These are phyloP conservation scores for Fusarium sterilihyphosum DNA, from an alignment of 2,329 filamentous ascomycete species.

Conservation along the genomic window DNA sequence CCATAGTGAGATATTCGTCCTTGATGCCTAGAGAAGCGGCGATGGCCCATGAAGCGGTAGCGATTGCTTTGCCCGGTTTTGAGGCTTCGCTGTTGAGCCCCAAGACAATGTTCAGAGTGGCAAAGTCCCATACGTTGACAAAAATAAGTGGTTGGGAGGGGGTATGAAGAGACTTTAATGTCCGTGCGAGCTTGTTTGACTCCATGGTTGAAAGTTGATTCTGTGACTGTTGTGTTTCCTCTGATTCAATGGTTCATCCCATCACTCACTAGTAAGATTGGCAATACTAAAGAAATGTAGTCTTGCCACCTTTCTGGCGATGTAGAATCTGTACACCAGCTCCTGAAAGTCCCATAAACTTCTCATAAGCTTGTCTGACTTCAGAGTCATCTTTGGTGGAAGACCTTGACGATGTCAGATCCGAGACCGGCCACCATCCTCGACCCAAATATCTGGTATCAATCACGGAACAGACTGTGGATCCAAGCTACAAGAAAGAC, in stretches of 20 bases:
- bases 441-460: constrained; percentile 49
- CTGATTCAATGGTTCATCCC: neutral
- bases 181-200: neutral
- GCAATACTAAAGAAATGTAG: neutral
- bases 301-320: no score
- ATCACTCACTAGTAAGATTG: no score
- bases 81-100: neutral
- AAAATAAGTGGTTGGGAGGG: neutral
- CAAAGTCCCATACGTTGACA: neutral
- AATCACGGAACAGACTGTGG: constrained; percentile 47
- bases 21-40: neutral
- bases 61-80: neutral
- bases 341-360: neutral
- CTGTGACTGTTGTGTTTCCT: neutral
- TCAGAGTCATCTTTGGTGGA: neutral
- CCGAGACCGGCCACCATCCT: constrained; percentile 34
- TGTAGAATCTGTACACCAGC: neutral
- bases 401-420: neutral
- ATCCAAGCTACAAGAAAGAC: constrained; percentile 35
- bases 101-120: neutral
- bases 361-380: neutral
- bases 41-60: neutral
- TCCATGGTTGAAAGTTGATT: neutral
- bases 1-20: neutral
- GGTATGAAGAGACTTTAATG: neutral